Evolutionary conservation across 768 basidiomycete genomes (phyloP).

Genomic region (Gymnopilus junonius): DNA sequence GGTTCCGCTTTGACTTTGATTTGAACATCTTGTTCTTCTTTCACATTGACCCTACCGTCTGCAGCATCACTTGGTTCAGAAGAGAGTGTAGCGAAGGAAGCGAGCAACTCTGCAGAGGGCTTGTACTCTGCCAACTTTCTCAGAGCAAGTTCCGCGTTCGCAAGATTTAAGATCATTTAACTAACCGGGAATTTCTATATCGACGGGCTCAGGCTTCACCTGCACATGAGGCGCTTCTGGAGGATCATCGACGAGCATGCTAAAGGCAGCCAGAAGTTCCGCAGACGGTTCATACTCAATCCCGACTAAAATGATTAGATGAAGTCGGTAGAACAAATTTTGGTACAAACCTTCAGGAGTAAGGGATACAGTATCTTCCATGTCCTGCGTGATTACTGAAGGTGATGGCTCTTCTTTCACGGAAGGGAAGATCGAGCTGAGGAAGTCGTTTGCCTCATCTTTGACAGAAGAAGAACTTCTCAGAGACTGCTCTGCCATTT

Average conservation of each 20-base stretch:
- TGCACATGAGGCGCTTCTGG: not conserved
- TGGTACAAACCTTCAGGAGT: not conserved
- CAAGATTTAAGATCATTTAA: not conserved
- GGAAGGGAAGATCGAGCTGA: not conserved
- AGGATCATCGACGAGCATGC: not conserved
- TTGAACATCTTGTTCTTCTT: not conserved
- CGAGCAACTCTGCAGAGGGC: not conserved
- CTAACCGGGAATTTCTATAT: not conserved
- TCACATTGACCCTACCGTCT: not conserved
- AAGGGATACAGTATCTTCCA: not conserved
- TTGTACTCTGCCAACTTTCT: not conserved
- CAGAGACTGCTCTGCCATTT: conserved; percentile 14
- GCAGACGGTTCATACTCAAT: conserved; percentile 16
- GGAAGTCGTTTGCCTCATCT: conserved; percentile 3
- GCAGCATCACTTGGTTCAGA: not conserved
- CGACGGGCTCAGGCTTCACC: conserved; percentile 19
- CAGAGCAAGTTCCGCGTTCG: no score
- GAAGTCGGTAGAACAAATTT: not conserved
- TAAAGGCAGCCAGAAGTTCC: conserved; percentile 3
- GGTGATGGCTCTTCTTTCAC: conserved; percentile 3
- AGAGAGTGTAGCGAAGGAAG: not conserved
- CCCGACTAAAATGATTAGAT: not conserved
- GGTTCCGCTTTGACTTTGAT: not conserved
- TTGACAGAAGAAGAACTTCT: conserved; percentile 7
- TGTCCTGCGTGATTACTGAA: not conserved